phyloP scores from a whole-genome alignment of 2,329 filamentous ascomycete genomes.

The Lachnellula arida region DNA sequence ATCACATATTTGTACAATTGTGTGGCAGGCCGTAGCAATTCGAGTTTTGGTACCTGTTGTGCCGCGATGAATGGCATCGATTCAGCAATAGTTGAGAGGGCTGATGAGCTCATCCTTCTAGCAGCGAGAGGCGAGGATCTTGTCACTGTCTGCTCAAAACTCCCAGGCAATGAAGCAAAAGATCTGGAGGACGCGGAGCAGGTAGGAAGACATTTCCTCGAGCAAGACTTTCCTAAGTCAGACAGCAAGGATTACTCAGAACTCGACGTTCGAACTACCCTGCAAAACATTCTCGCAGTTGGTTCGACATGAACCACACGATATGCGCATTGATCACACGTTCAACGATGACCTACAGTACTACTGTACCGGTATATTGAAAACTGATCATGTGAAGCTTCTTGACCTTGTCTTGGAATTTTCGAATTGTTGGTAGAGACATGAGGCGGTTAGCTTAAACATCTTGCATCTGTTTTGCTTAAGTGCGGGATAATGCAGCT shows the following conservation, averaged over 20 bases:
- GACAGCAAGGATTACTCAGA: slow-evolving; percentile 11
- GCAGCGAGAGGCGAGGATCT: slow-evolving; percentile 72
- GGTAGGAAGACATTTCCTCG: slow-evolving; percentile 55
- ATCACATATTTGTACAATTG: slow-evolving; percentile 72
- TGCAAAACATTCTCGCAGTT: slow-evolving; percentile 25
- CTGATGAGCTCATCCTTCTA: slow-evolving; percentile 66
- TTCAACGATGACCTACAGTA: not conserved
- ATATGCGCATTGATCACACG: not conserved
- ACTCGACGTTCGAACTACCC: slow-evolving; percentile 25
- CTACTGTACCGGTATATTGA: not conserved
- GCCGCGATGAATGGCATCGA: slow-evolving; percentile 84
- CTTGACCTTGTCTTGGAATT: not conserved
- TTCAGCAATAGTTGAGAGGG: slow-evolving; percentile 63
- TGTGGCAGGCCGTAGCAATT: slow-evolving; percentile 61
- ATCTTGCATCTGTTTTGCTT: not conserved
- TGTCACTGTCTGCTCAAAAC: slow-evolving; percentile 62
- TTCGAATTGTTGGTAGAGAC: not conserved
- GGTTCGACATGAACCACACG: slow-evolving; percentile 6
- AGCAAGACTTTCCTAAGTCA: slow-evolving; percentile 28
- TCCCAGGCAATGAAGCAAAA: slow-evolving; percentile 59
- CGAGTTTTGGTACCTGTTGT: slow-evolving; percentile 83
- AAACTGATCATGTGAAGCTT: not conserved
- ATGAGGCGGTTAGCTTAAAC: not conserved
- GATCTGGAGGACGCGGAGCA: slow-evolving; percentile 63
- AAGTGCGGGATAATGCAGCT: not conserved